Evolutionary conservation across 2,329 filamentous ascomycete species (phyloP), one percentile per base, ranked within the genome.

Genomic region (Aureobasidium sp.): DNA sequence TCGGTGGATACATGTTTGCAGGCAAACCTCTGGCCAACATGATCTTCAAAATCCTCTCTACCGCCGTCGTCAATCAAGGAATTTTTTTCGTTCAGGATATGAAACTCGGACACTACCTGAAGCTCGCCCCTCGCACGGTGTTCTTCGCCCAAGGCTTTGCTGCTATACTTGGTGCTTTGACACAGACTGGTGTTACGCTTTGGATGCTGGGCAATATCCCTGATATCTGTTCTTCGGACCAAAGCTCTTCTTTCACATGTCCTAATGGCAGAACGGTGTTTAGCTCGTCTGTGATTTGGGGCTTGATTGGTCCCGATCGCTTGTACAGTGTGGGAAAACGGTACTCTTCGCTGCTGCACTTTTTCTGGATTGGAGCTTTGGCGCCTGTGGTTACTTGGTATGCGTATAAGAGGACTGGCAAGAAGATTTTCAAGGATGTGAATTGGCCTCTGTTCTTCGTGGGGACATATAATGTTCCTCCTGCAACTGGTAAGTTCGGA

Each of bases 11-110:
- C 57, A 81, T 91, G 27, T 95, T 95, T 71, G 90, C 90, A 0
- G 91, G 91, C 36, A 87, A 89, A 1, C 91, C 91, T 1, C 89
- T 95, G 11, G 91, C 90, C 57, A 95, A 95, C 73, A 95, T 95
- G 91, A 89, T 95, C 36, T 96, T 95, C 68, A 90, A 93, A 53
- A 94, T 90, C 0, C 95, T 94, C 71, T 90, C 89, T 64, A 95
- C 94, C 61, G 69, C 71, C 34, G 64, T 68, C 32, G 63, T 68
- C n/a, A 65, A 64, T 0, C 91, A 96, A 76, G 91, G 74, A 0
- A 71, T 79, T 16, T 78, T 75, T 41, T 81, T 80, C 60, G 72
- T 74, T 1, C 74, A 77, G 2, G 91, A 96, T 71, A 81, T 95
- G 58, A 95, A 95, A 73, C 82, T 96, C 0, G 91, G 89, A 8